phyloP scores from a whole-genome alignment of 2,329 filamentous ascomycete genomes.

The Pestalotiopsis sp. region DNA sequence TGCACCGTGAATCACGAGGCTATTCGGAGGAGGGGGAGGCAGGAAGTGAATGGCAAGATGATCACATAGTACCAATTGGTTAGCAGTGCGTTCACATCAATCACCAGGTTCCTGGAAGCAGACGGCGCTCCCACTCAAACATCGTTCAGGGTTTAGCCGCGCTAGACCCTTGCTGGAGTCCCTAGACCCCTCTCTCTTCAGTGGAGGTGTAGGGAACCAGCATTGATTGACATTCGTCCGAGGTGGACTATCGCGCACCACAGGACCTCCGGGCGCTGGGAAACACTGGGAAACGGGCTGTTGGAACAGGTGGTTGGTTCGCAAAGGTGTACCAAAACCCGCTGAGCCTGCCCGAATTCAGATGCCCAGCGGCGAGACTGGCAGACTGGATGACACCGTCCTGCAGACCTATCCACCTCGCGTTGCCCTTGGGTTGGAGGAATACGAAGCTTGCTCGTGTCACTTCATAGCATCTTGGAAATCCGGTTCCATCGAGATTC shows the following conservation, averaged over 20 bases:
- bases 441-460: constrained; percentile 12
- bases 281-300: not conserved
- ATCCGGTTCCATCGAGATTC: not conserved
- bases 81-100: not conserved
- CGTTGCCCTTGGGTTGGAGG: constrained; percentile 7
- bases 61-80: not conserved
- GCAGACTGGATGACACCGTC: not conserved
- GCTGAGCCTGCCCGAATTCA: not conserved
- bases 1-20: not conserved
- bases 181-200: not conserved
- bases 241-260: not conserved
- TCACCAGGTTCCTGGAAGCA: not conserved
- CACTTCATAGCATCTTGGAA: not conserved
- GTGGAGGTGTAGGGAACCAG: not conserved
- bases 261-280: not conserved
- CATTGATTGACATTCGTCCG: not conserved
- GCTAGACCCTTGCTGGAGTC: not conserved
- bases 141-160: constrained; percentile 7
- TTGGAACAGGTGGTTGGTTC: not conserved
- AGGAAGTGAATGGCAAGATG: constrained; percentile 1
- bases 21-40: constrained; percentile 4
- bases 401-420: not conserved
- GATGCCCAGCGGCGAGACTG: not conserved
- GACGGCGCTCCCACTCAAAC: not conserved
- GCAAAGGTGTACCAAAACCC: not conserved